Conservation (phyloP, 1,284 basidiomycete species). For the Ustilago loliicola region DNA sequence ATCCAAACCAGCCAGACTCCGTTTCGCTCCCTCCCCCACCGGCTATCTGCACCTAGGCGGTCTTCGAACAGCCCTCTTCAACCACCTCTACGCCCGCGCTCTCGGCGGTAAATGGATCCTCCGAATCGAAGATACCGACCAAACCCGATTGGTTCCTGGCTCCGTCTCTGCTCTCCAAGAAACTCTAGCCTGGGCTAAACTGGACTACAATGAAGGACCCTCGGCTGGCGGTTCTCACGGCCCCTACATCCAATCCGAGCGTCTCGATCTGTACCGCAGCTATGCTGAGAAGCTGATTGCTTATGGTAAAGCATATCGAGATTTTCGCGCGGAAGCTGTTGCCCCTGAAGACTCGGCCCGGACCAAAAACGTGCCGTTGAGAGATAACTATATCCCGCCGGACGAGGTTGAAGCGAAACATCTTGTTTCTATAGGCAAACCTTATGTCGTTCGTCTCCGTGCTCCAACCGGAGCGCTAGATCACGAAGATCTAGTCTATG, state of each 20-base stretch:
- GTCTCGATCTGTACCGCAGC: slow-evolving; percentile 83
- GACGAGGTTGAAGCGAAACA: slow-evolving; percentile 83
- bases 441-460: slow-evolving; percentile 81
- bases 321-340: slow-evolving; percentile 83
- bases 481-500: slow-evolving; percentile 81
- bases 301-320: slow-evolving; percentile 91
- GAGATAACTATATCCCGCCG: slow-evolving; percentile 82
- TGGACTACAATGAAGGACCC: slow-evolving; percentile 90
- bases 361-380: slow-evolving; percentile 78
- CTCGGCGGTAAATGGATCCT: slow-evolving; percentile 88
- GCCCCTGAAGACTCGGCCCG: slow-evolving; percentile 76
- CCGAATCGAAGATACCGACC: slow-evolving; percentile 94
- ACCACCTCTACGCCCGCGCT: slow-evolving; percentile 86
- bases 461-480: slow-evolving; percentile 23
- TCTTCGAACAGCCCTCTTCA: slow-evolving; percentile 94
- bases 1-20: slow-evolving; percentile 73
- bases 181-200: slow-evolving; percentile 89
- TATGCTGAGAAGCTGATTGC: slow-evolving; percentile 83
- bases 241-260: slow-evolving; percentile 79
- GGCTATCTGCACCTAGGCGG: slow-evolving; percentile 94
- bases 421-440: slow-evolving; percentile 81
- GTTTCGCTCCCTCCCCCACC: slow-evolving; percentile 97
- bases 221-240: slow-evolving; percentile 68
- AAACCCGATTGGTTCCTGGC: slow-evolving; percentile 77
- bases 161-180: slow-evolving; percentile 84